phyloP scores from a whole-genome alignment of 2,329 filamentous ascomycete species.

The Elsinoe fawcettii region DNA sequence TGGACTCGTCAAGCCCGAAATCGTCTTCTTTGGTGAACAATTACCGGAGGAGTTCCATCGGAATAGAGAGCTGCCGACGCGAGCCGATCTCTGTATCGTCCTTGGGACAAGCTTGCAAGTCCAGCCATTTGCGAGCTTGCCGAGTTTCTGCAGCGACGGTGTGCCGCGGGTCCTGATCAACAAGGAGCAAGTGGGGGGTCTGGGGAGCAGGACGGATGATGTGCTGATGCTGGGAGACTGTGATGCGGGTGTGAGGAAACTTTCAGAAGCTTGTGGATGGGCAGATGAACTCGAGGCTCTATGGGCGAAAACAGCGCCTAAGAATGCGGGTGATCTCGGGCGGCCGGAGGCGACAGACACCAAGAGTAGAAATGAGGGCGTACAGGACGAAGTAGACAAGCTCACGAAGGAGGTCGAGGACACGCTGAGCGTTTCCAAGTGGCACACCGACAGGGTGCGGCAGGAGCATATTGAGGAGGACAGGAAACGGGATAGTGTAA shows the following conservation, averaged over 20 bases:
- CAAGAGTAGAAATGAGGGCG: constrained; percentile 44
- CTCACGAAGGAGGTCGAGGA: constrained; percentile 52
- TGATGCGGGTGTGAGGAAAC: constrained; percentile 67
- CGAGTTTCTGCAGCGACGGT: constrained; percentile 52
- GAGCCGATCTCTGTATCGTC: constrained; percentile 71
- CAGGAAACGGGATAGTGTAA: not conserved
- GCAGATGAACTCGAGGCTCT: constrained; percentile 67
- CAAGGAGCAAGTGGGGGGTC: constrained; percentile 67
- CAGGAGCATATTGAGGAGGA: constrained; percentile 11
- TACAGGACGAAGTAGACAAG: constrained; percentile 52
- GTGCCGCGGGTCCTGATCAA: constrained; percentile 82
- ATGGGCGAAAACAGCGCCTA: constrained; percentile 61
- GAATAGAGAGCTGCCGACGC: constrained; percentile 46
- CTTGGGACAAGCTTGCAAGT: constrained; percentile 85
- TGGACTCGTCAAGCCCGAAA: constrained; percentile 85
- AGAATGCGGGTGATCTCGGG: constrained; percentile 36
- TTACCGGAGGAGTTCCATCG: constrained; percentile 59
- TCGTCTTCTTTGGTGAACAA: constrained; percentile 84
- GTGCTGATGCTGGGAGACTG: constrained; percentile 77
- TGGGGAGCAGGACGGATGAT: constrained; percentile 74
- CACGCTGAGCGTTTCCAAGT: constrained; percentile 43
- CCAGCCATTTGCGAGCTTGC: constrained; percentile 80
- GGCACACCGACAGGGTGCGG: constrained; percentile 34
- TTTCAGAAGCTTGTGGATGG: constrained; percentile 81
- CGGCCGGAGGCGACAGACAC: constrained; percentile 17